phyloP scores from a whole-genome alignment of 768 basidiomycete species.

The Rhizopogon roseolus region DNA sequence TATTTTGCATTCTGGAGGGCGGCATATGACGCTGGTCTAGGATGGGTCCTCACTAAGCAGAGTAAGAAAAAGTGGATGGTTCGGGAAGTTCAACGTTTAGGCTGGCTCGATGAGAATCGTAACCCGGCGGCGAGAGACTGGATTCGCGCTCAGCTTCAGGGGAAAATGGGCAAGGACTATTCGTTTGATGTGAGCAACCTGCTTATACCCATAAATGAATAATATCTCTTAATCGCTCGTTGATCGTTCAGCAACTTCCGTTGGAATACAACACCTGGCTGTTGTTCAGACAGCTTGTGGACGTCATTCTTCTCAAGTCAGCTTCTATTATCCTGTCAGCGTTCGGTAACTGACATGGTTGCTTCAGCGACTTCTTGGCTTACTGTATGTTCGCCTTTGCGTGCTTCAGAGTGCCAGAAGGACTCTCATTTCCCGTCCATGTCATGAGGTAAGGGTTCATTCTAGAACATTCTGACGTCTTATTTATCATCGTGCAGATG shows the following conservation, averaged over 20 bases:
- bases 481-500: conserved; percentile 47
- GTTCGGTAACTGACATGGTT: conserved; percentile 2
- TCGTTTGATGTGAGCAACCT: conserved; percentile 72
- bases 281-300: conserved; percentile 92
- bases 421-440: conserved; percentile 69
- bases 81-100: conserved; percentile 64
- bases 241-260: conserved; percentile 64
- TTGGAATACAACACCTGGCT: conserved; percentile 97
- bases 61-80: conserved; percentile 96
- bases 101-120: conserved; percentile 82
- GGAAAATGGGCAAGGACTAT: conserved; percentile 94
- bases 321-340: conserved; percentile 20
- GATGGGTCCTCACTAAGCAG: conserved; percentile 91
- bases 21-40: conserved; percentile 90
- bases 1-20: conserved; percentile 94
- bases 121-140: conserved; percentile 65
- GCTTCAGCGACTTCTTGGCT: conserved; percentile 80
- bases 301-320: conserved; percentile 93
- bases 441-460: conserved; percentile 59
- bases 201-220: background rate
- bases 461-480: background rate
- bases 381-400: conserved; percentile 96
- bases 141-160: conserved; percentile 82
- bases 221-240: conserved; percentile 1
- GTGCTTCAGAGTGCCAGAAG: conserved; percentile 82